A percentile compares a stretch with the other conserved stretches of the same genome.
Evolutionary conservation across 1,139 yeast genomes (phyloP).

Genomic region (Candida gigantensis): DNA sequence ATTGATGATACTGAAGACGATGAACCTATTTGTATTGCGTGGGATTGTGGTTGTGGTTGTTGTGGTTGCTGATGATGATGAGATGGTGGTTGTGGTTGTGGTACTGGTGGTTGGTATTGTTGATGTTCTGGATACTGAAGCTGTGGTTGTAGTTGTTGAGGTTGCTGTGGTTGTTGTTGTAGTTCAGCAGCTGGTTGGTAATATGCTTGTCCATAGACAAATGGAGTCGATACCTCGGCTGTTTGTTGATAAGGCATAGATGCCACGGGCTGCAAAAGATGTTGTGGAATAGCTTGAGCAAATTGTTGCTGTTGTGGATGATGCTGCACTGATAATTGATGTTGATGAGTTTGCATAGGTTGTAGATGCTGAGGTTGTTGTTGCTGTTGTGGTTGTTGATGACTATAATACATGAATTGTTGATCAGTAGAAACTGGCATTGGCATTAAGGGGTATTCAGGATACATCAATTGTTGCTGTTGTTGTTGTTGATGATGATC

Average conservation of each 20-base stretch:
- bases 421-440: constrained; percentile 2
- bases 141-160: not conserved
- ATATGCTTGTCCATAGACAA: too few species aligned
- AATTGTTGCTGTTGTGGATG: too few species aligned
- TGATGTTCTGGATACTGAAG: too few species aligned
- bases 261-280: too few species aligned
- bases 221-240: too few species aligned
- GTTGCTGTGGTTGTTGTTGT: not conserved
- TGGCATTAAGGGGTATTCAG: constrained; percentile 2
- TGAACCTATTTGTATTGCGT: constrained; percentile 1
- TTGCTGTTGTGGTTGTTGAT: constrained; percentile 11
- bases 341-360: not conserved
- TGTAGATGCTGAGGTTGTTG: constrained; percentile 8
- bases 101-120: not conserved
- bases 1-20: too few species aligned
- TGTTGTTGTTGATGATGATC: constrained; percentile 11
- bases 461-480: constrained; percentile 8
- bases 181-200: constrained; percentile 11
- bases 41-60: constrained; percentile 4
- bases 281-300: constrained; percentile 6
- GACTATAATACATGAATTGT: constrained; percentile 6
- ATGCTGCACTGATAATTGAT: not conserved
- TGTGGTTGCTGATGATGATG: constrained; percentile 13
- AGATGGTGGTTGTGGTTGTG: constrained; percentile 12
- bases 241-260: too few species aligned